Evolutionary conservation across 2,329 filamentous ascomycete species (phyloP).

Genomic region (Pyricularia sp.): DNA sequence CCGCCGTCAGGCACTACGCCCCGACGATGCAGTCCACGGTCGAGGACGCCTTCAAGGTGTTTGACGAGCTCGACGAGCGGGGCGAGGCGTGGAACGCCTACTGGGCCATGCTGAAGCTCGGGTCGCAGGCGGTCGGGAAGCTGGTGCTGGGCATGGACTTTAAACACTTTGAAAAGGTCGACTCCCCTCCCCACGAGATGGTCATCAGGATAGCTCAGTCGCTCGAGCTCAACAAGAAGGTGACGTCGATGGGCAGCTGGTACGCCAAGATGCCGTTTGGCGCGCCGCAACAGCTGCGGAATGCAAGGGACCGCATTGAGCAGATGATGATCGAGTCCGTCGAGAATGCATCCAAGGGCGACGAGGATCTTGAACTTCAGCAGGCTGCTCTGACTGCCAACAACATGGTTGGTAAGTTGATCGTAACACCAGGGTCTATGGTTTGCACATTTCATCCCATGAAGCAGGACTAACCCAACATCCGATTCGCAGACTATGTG

Average conservation of each 20-base stretch:
- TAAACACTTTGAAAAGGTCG: constrained; percentile 29
- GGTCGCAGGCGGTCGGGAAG: constrained; percentile 33
- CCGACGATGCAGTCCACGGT: constrained; percentile 48
- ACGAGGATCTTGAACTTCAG: constrained; percentile 30
- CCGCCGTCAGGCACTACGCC: constrained; percentile 51
- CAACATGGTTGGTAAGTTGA: constrained; percentile 21
- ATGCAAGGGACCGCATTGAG: constrained; percentile 21
- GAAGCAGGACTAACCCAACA: background rate
- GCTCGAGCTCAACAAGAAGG: constrained; percentile 49
- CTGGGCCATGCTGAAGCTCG: constrained; percentile 39
- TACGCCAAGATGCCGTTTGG: constrained; percentile 49
- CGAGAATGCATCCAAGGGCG: constrained; percentile 25
- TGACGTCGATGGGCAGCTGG: constrained; percentile 44
- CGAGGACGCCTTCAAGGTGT: constrained; percentile 38
- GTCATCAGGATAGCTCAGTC: constrained; percentile 38
- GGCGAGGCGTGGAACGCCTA: constrained; percentile 39
- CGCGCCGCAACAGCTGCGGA: constrained; percentile 34
- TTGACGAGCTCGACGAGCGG: constrained; percentile 39
- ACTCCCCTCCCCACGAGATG: constrained; percentile 41
- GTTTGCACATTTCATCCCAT: too few relatives aligned
- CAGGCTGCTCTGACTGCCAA: constrained; percentile 40
- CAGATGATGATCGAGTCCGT: constrained; percentile 28
- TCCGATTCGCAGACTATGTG: constrained; percentile 33
- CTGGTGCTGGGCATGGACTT: constrained; percentile 36
- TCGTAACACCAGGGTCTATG: background rate